These are phyloP conservation scores for Entomortierella chlamydospora DNA, from an alignment of 192 early-diverging fungal species.

Conservation along the genomic window DNA sequence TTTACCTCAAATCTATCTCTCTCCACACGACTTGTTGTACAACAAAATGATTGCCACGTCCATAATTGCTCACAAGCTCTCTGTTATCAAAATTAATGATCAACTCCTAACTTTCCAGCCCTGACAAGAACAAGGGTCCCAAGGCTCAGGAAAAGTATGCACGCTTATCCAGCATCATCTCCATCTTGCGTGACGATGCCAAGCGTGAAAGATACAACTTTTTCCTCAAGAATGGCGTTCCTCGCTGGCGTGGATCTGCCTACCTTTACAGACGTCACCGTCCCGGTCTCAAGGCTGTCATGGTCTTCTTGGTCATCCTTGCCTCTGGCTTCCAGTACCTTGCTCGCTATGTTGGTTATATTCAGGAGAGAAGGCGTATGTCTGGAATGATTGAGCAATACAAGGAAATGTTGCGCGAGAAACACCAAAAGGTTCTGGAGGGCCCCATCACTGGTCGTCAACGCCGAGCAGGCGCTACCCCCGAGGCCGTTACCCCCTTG, in stretches of 20 bases:
- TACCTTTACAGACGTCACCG: conserved; percentile 80
- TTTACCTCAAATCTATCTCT: not conserved
- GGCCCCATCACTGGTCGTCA: conserved; percentile 55
- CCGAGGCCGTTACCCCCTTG: conserved; percentile 46
- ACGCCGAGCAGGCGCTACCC: conserved; percentile 52
- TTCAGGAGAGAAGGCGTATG: conserved; percentile 71
- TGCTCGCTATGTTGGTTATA: conserved; percentile 66
- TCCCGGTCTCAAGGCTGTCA: conserved; percentile 72
- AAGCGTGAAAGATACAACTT: conserved; percentile 81
- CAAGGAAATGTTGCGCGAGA: conserved; percentile 53
- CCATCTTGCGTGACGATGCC: conserved; percentile 71
- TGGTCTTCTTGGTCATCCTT: conserved; percentile 66
- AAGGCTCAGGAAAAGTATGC: conserved; percentile 71
- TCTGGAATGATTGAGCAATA: conserved; percentile 55
- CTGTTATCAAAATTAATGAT: not conserved
- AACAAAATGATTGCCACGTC: not conserved
- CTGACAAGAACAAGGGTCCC: conserved; percentile 76
- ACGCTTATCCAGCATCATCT: conserved; percentile 70
- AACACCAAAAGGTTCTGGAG: conserved; percentile 46
- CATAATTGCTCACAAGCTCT: not conserved
- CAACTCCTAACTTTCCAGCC: too few species aligned
- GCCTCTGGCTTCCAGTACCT: conserved; percentile 73
- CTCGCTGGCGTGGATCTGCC: conserved; percentile 82
- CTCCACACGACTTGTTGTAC: not conserved
- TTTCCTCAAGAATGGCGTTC: conserved; percentile 84